A percentile compares a stretch with the other conserved stretches of the same genome.
Conservation (phyloP, 495 filamentous ascomycete species). For the Xylaria intraflava region DNA sequence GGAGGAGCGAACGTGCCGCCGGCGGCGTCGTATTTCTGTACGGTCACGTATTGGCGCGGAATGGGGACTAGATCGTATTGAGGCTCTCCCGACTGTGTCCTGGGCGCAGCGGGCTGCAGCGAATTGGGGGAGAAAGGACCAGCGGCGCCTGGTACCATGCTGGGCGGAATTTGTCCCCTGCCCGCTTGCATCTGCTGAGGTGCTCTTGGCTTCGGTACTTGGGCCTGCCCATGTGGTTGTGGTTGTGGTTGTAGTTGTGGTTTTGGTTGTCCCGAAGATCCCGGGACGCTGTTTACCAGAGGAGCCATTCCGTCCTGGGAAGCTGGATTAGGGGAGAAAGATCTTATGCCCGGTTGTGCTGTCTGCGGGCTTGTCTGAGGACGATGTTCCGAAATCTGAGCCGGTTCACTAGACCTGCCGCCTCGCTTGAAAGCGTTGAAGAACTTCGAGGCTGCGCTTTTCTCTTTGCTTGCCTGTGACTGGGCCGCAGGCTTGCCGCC, state of each 20-base stretch:
- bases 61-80: slow-evolving; percentile 43
- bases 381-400: slow-evolving; percentile 5
- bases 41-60: slow-evolving; percentile 38
- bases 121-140: background rate
- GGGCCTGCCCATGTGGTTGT: slow-evolving; percentile 24
- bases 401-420: slow-evolving; percentile 16
- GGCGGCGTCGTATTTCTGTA: slow-evolving; percentile 37
- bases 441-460: slow-evolving; percentile 22
- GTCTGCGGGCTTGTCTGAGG: slow-evolving; percentile 19
- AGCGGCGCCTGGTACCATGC: slow-evolving; percentile 6
- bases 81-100: slow-evolving; percentile 22
- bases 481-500: slow-evolving; percentile 7
- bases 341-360: slow-evolving; percentile 14
- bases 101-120: background rate
- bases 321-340: slow-evolving; percentile 1
- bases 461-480: slow-evolving; percentile 18
- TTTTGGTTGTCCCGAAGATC: slow-evolving; percentile 16
- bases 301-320: background rate
- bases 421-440: slow-evolving; percentile 22
- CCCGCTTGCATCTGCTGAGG: slow-evolving; percentile 13
- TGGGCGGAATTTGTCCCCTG: slow-evolving; percentile 1
- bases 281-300: background rate
- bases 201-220: slow-evolving; percentile 1
- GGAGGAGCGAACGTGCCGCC: slow-evolving; percentile 24
- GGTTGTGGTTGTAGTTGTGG: slow-evolving; percentile 30